Percentiles rank a stretch among this genome's conserved stretches.
Conservation (phyloP, 2,329 filamentous ascomycete genomes). For the Fusarium caatingaense region DNA sequence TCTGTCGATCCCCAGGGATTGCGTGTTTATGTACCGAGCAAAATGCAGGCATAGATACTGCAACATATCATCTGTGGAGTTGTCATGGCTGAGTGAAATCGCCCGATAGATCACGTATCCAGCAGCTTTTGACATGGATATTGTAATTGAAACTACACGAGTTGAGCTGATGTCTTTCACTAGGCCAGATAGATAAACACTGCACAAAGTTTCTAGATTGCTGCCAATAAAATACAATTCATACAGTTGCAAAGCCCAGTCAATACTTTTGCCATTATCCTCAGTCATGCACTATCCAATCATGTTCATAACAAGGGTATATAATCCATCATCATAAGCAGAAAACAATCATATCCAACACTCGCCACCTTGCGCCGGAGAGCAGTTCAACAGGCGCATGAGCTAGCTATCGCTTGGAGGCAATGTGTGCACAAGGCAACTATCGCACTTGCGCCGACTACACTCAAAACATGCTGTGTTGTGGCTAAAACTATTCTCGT, state of each 20-base stretch:
- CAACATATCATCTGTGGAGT: not conserved
- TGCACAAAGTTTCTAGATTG: not conserved
- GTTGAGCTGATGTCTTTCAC: not conserved
- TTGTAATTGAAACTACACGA: not conserved
- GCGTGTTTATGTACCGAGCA: not conserved
- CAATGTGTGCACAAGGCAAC: constrained; percentile 7
- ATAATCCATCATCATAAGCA: not conserved
- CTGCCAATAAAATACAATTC: not conserved
- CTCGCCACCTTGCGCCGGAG: too few species aligned
- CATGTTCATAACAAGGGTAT: not conserved
- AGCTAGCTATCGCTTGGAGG: constrained; percentile 5
- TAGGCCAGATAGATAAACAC: not conserved
- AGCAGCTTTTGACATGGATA: not conserved
- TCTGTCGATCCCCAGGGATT: constrained; percentile 4
- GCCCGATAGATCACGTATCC: not conserved
- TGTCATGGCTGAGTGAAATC: not conserved
- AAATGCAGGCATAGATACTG: not conserved
- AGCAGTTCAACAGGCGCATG: not conserved
- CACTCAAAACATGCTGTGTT: constrained; percentile 23
- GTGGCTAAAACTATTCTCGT: constrained; percentile 12
- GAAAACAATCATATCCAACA: not conserved
- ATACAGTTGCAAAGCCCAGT: not conserved
- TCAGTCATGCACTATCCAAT: not conserved
- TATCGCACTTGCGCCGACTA: constrained; percentile 16
- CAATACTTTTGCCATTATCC: not conserved